Evolutionary conservation across 495 filamentous ascomycete species (phyloP).

Genomic region (Penicillium manginii): DNA sequence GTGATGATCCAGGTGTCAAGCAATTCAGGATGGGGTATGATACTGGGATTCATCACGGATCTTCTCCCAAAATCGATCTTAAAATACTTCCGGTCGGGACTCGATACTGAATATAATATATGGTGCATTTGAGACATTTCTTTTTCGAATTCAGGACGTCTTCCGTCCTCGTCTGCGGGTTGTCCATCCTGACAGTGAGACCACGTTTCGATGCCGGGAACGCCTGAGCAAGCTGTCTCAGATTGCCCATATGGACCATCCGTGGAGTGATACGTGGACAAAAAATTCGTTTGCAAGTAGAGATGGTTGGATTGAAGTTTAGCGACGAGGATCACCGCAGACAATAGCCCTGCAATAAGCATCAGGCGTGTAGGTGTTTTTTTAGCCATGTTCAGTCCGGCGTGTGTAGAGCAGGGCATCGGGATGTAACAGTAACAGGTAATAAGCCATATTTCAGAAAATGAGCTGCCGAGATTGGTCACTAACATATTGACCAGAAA

Average conservation of each 20-base stretch:
- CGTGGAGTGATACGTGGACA: no score
- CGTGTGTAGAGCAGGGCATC: neutral
- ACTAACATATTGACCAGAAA: no score
- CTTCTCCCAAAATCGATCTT: constrained; percentile 42
- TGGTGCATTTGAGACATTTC: constrained; percentile 9
- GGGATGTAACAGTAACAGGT: no score
- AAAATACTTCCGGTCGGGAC: constrained; percentile 43
- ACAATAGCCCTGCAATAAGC: constrained; percentile 11
- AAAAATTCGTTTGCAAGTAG: constrained; percentile 3
- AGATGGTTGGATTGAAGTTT: constrained; percentile 7
- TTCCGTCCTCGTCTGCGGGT: neutral
- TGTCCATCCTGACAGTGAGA: neutral
- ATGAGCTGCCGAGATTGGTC: no score
- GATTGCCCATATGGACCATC: no score
- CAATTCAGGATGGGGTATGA: constrained; percentile 52
- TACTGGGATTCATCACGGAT: constrained; percentile 53
- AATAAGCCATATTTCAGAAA: no score
- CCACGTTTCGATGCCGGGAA: no score
- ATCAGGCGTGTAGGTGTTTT: constrained; percentile 7
- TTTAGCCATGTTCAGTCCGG: constrained; percentile 8
- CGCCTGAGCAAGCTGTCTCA: no score
- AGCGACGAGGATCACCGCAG: constrained; percentile 3
- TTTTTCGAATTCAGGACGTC: constrained; percentile 12
- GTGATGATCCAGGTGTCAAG: constrained; percentile 51
- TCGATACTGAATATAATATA: constrained; percentile 48